Base-by-base conservation (phyloP, 495 filamentous ascomycete species). In the Neurospora sp. region DNA sequence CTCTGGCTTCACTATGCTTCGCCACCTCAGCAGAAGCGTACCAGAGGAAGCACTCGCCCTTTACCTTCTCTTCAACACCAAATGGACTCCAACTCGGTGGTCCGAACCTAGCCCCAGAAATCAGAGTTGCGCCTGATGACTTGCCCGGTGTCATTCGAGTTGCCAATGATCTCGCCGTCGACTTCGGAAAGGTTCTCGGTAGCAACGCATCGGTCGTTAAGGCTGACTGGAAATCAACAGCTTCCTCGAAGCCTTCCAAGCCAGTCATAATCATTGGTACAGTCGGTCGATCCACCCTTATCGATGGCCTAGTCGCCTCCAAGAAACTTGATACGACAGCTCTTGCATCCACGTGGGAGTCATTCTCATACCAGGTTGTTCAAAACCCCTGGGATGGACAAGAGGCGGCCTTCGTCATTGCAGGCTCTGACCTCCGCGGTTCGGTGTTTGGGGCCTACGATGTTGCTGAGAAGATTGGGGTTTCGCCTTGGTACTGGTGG, bases 401-500 rank as follows among this genome's bases (percentile, higher is more conserved):
- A 37, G 71, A 74, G 77, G 78, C 80, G 39, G 88, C 88, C 2
- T 80, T 92, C 40, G 86, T 89, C 14, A 90, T 92, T 77, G 85
- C 85, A 16, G 90, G 90, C 37, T 80, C 87, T 71, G 89, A 91
- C 79, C 83, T 86, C 71, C 83, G 89, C 40, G 90, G 89, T 3
- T 85, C 88, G 1, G 87, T 90, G 37, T 92, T 86, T 75, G 90
- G 90, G 11, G 77, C 88, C 39, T 91, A 92, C 78, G 85, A 87
- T 70, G 77, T 92, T 71, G 88, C 89, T 16, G 87, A 90, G 76
- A 86, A 90, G 72, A 90, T 91, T 70, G 90, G 89, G 4, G 86
- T 90, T 5, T 89, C 86, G 23, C 89, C 89, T 41, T 91, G 87
- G 88, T 85, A 90, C 77, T 92, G 84, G 82, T 91, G 84, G 83